Base-by-base conservation (phyloP, 768 basidiomycete genomes). In the Leccinellum luteum region DNA sequence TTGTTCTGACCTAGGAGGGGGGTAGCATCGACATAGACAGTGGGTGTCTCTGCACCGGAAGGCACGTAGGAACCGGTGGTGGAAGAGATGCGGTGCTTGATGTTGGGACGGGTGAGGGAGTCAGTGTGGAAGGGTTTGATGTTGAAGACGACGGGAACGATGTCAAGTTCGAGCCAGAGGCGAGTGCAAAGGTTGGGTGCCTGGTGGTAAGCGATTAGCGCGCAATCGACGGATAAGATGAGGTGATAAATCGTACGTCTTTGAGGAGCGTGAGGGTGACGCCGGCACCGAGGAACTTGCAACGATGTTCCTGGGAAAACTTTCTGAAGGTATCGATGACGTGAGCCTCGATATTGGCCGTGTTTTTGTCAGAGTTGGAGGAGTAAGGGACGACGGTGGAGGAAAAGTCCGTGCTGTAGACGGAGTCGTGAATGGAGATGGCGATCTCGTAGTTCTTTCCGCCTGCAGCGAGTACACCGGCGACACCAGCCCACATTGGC, bases 401-500 rank as follows among this genome's bases (percentile, higher is more conserved):
- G 19, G 85, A 74, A 64, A 85, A 92, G 70, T 92, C 90, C 60
- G 89, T 89, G 73, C 79, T 85, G 71, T 93, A 93, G 68, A 92
- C 89, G 15, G 87, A 90, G 70, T 93, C 91, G 67, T 92, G 90
- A 49, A 92, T 78, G 56, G 89, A 89, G 67, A 92, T 78, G 41
- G 89, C 86, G 67, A 93, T 74, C 73, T 92, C 89, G 57, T 81
- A 85, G 55, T 80, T 74, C 51, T 79, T 81, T 55, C 80, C 82
- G 66, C 84, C 82, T 67, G 85, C 79, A 67, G 85, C 69, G 49
- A 84, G 69, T 23, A 74, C 75, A 41, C 88, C 89, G 3, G 89
- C 86, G 51, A 92, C 79, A 65, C 89, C 91, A 59, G 86, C 89
- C 90, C 90, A 93, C 90, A 93, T 91, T 21, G 90, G 88, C 90